A percentile compares a stretch with the other conserved stretches of the same genome.
These are phyloP conservation scores for Zygosaccharomyces kombuchaensis DNA, from an alignment of 805 yeast genomes.

Conservation along the genomic window DNA sequence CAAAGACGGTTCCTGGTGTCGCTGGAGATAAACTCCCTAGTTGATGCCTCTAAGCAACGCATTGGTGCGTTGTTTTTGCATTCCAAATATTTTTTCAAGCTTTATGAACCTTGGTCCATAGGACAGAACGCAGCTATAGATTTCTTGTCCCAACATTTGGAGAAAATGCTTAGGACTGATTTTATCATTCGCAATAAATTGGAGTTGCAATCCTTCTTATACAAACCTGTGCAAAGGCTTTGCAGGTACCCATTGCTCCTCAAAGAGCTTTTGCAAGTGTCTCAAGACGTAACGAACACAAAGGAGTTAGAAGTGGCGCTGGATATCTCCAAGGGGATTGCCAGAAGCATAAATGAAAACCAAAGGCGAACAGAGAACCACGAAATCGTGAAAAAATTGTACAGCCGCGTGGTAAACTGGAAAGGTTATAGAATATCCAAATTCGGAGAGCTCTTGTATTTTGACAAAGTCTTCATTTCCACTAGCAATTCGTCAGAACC, in stretches of 20 bases:
- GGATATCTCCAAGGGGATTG: constrained; percentile 75
- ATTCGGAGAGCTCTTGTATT: constrained; percentile 80
- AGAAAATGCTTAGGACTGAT: constrained; percentile 50
- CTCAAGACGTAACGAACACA: constrained; percentile 48
- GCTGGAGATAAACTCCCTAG: constrained; percentile 77
- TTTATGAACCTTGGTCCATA: constrained; percentile 92
- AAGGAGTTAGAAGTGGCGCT: constrained; percentile 69
- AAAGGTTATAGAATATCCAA: constrained; percentile 74
- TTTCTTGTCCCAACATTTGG: constrained; percentile 47
- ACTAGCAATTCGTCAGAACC: constrained; percentile 45
- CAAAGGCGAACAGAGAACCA: constrained; percentile 88
- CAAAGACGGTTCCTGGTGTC: constrained; percentile 88
- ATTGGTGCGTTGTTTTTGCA: constrained; percentile 86
- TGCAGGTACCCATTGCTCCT: constrained; percentile 88
- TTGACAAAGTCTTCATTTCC: constrained; percentile 56
- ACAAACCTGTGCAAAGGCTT: constrained; percentile 94
- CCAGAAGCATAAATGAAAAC: constrained; percentile 84
- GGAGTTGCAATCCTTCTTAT: constrained; percentile 82
- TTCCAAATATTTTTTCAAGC: constrained; percentile 77
- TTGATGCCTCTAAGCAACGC: constrained; percentile 71
- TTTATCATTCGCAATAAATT: constrained; percentile 77
- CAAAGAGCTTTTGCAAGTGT: constrained; percentile 64
- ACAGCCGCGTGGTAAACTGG: constrained; percentile 83
- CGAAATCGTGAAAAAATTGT: constrained; percentile 60
- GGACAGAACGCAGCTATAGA: constrained; percentile 87